Base-by-base conservation (phyloP, 306 rosid genomes). In the Lupinus albus region DNA sequence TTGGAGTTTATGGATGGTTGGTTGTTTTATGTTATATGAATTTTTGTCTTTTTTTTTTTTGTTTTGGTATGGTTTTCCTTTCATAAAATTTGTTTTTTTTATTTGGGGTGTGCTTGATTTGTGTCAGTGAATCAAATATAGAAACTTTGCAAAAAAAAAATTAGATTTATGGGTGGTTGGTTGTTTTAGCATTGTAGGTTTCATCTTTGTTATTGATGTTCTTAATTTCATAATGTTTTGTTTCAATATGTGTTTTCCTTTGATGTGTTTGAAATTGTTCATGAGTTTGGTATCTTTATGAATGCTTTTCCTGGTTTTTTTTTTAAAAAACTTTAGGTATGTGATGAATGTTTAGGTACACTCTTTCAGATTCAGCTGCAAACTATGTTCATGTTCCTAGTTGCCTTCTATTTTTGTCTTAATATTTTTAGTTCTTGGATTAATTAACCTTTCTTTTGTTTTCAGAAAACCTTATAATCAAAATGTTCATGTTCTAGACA, bases 241-340 rank as follows among this genome's bases (percentile, higher is more conserved):
- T 33, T 32, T 32, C 1, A 53, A 17, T 4, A 4, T 38, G 2
- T 38, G 53, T 33, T 46, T 53, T 4, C 1, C 64, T 39, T n/a
- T 14, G 49, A 7, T 68, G 44, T 28, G 44, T 68, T 39, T 28
- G 59, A 54, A 41, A 20, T 53, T 53, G 39, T 62, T 70, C 36
- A 12, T 53, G 47, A n/a, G 65, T 62, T 70, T 70, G 36, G 33
- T 28, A 28, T 7, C 10, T 61, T 32, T 52, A 7, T 71, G 76
- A n/a, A n/a, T n/a, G n/a, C n/a, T 58, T 36, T 55, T 8, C 47
- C 25, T 39, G 10, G 39, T 21, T 47, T 32, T 21, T 47, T 32
- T 59, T 46, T 65, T 65, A 41, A 51, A 60, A 69, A 61, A 21
- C 32, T 68, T 61, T 36, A 57, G 66, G 18, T 11, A 5, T 76